Conservation (phyloP, 2,329 filamentous ascomycete species). For the Phialophora expanda region DNA sequence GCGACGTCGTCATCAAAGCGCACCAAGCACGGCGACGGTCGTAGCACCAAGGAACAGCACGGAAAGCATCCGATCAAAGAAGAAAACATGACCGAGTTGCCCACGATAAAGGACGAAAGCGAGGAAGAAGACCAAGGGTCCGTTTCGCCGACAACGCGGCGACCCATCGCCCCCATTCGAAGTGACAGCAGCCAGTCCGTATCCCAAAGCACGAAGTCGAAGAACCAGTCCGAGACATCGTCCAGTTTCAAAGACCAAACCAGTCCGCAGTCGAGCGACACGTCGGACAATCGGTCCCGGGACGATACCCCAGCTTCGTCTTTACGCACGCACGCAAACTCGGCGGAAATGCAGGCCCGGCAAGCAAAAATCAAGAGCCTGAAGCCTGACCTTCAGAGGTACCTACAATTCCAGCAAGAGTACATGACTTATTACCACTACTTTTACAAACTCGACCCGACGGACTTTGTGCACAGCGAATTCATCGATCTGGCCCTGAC, state of each 20-base stretch:
- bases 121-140: slow-evolving; percentile 34
- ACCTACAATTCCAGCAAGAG: slow-evolving; percentile 77
- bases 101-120: slow-evolving; percentile 40
- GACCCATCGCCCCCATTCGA: slow-evolving; percentile 22
- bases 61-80: slow-evolving; percentile 35
- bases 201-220: slow-evolving; percentile 41
- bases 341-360: slow-evolving; percentile 35
- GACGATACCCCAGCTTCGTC: slow-evolving; percentile 42
- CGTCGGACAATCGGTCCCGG: slow-evolving; percentile 47
- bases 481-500: slow-evolving; percentile 74
- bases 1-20: slow-evolving; percentile 57
- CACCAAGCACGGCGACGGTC: slow-evolving; percentile 43
- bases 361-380: slow-evolving; percentile 52
- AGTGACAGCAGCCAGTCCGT: slow-evolving; percentile 37
- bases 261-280: slow-evolving; percentile 58
- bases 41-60: slow-evolving; percentile 27
- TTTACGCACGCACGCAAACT: slow-evolving; percentile 31
- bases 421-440: slow-evolving; percentile 84
- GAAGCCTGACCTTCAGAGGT: slow-evolving; percentile 73
- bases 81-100: slow-evolving; percentile 29
- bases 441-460: slow-evolving; percentile 71
- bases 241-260: slow-evolving; percentile 43
- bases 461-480: slow-evolving; percentile 73
- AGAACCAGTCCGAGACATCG: slow-evolving; percentile 36
- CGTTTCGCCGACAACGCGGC: slow-evolving; percentile 16